Evolutionary conservation across 371 early-diverging fungal species (phyloP).

Genomic region (Syncephalastrum sp.): DNA sequence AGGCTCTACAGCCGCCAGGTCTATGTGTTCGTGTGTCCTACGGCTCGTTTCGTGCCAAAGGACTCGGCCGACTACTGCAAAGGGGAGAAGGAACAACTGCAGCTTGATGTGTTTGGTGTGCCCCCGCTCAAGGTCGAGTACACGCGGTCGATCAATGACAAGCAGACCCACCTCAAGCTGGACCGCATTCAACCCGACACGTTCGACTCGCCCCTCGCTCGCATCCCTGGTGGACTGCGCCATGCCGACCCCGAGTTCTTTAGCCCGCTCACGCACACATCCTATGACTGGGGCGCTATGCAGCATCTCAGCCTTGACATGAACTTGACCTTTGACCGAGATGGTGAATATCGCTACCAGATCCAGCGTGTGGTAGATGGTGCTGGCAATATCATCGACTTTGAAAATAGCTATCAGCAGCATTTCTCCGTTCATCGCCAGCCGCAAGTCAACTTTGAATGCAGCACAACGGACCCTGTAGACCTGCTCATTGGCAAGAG

Average conservation of each 20-base stretch:
- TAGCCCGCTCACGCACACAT: slow-evolving; percentile 10
- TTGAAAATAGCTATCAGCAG: slow-evolving; percentile 8
- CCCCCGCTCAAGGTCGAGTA: slow-evolving; percentile 44
- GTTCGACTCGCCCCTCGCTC: slow-evolving; percentile 32
- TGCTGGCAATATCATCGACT: slow-evolving; percentile 37
- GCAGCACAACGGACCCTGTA: slow-evolving; percentile 33
- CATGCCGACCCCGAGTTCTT: slow-evolving; percentile 27
- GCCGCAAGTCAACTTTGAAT: slow-evolving; percentile 37
- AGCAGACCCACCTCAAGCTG: slow-evolving; percentile 19
- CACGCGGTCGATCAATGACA: slow-evolving; percentile 14
- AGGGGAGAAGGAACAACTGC: slow-evolving; percentile 32
- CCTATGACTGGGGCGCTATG: slow-evolving; percentile 36
- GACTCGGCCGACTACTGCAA: slow-evolving; percentile 27
- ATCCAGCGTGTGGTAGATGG: slow-evolving; percentile 39
- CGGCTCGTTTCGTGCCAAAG: slow-evolving; percentile 26
- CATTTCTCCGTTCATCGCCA: slow-evolving; percentile 31
- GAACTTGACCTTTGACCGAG: slow-evolving; percentile 29
- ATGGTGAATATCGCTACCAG: slow-evolving; percentile 25
- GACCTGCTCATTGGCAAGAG: slow-evolving; percentile 36
- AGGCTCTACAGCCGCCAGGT: slow-evolving; percentile 29
- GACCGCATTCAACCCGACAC: slow-evolving; percentile 44
- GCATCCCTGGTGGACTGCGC: slow-evolving; percentile 15
- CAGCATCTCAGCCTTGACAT: slow-evolving; percentile 27
- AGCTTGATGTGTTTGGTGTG: slow-evolving; percentile 38
- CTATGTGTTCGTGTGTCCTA: slow-evolving; percentile 45